phyloP scores from a whole-genome alignment of 371 early-diverging fungal species.

The Lichtheimia ornata region DNA sequence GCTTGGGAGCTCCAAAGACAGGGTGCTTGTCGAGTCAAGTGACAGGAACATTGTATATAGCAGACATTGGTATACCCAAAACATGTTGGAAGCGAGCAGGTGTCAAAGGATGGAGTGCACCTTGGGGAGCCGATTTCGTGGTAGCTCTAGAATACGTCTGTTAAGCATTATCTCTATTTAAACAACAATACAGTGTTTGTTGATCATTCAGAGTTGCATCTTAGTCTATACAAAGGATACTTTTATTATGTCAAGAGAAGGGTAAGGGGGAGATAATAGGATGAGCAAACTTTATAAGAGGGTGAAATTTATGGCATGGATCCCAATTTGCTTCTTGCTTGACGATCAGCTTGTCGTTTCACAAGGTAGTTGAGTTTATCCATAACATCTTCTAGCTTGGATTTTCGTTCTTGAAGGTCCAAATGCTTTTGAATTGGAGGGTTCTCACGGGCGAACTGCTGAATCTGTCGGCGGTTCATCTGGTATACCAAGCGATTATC shows the following conservation, averaged over 20 bases:
- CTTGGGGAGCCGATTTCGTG: slow-evolving; percentile 77
- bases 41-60: slow-evolving; percentile 75
- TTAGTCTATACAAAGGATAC: background rate
- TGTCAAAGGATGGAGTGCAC: slow-evolving; percentile 56
- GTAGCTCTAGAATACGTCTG: slow-evolving; percentile 62
- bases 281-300: background rate
- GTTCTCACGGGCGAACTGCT: slow-evolving; percentile 90
- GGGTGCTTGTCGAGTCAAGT: slow-evolving; percentile 57
- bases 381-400: slow-evolving; percentile 86
- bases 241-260: slow-evolving; percentile 1
- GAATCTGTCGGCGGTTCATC: slow-evolving; percentile 71
- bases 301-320: slow-evolving; percentile 5
- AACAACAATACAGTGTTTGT: background rate
- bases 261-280: background rate
- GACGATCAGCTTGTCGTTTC: slow-evolving; percentile 63
- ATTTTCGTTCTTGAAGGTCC: slow-evolving; percentile 81
- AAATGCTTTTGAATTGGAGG: slow-evolving; percentile 82
- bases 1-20: slow-evolving; percentile 74
- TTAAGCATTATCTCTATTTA: background rate
- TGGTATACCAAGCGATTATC: slow-evolving; percentile 86
- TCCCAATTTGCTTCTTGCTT: slow-evolving; percentile 24
- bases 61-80: slow-evolving; percentile 78
- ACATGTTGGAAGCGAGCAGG: slow-evolving; percentile 65
- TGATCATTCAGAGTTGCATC: background rate
- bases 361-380: slow-evolving; percentile 70